These are phyloP conservation scores for Colletotrichum falcatum DNA, from an alignment of 2,329 filamentous ascomycete species.

Conservation along the genomic window DNA sequence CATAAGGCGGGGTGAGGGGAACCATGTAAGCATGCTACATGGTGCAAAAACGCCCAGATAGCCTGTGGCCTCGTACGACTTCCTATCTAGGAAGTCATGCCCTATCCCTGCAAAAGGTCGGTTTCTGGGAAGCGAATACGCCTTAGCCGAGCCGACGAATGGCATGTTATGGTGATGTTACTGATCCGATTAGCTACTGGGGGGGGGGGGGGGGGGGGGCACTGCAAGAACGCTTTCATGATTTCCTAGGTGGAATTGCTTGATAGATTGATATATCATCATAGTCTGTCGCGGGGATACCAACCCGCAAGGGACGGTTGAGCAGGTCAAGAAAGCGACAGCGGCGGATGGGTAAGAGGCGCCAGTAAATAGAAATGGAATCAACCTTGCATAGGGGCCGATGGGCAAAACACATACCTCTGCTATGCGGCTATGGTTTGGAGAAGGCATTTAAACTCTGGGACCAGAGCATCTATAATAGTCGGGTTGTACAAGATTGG, in stretches of 20 bases:
- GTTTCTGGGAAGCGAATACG: neutral
- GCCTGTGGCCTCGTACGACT: neutral
- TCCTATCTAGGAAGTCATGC: slow-evolving; percentile 5
- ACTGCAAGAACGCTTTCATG: neutral
- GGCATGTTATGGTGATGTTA: neutral
- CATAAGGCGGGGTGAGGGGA: neutral
- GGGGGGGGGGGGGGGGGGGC: too few relatives aligned
- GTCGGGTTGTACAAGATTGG: slow-evolving; percentile 17
- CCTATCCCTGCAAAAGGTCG: neutral
- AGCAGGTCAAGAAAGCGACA: too few relatives aligned
- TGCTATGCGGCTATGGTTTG: neutral
- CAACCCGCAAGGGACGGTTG: neutral
- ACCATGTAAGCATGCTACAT: slow-evolving; percentile 6
- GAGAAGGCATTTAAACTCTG: neutral
- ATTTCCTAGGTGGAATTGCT: neutral
- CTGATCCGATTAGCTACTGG: too few relatives aligned
- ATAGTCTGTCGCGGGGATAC: too few relatives aligned
- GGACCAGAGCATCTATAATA: slow-evolving; percentile 1
- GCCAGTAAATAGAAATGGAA: too few relatives aligned
- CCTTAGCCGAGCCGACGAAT: neutral
- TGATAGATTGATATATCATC: neutral
- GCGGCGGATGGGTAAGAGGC: neutral
- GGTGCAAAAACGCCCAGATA: neutral
- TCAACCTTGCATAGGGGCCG: too few relatives aligned
- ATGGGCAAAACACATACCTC: neutral